Percentiles rank a stretch among this genome's conserved stretches.
Evolutionary conservation across 1,284 basidiomycete species (phyloP).

Genomic region (Ustilago loliicola): DNA sequence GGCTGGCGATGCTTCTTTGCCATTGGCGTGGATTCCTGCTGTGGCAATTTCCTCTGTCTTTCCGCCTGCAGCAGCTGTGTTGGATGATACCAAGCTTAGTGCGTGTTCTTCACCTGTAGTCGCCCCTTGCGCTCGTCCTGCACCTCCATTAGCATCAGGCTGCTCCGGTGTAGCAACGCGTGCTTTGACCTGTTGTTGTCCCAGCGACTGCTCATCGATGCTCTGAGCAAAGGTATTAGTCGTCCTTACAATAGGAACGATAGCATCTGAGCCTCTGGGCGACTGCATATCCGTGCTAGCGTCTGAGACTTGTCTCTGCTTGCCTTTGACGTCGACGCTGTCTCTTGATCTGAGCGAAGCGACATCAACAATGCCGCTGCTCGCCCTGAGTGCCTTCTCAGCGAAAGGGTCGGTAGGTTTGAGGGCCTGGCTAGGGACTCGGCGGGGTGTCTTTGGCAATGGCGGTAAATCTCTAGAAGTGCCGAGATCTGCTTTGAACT

Average conservation of each 20-base stretch:
- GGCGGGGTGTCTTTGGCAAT: slow-evolving; percentile 25
- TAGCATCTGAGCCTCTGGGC: neutral
- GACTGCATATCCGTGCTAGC: neutral
- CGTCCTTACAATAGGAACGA: neutral
- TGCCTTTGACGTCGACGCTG: slow-evolving; percentile 20
- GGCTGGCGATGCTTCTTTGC: neutral
- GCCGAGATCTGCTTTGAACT: slow-evolving; percentile 27
- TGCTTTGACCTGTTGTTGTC: neutral
- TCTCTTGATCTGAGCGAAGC: neutral
- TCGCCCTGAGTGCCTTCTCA: slow-evolving; percentile 32
- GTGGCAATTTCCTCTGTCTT: neutral
- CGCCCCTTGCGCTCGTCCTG: neutral
- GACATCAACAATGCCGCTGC: slow-evolving; percentile 20
- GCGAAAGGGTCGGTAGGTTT: slow-evolving; percentile 32
- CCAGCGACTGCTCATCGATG: neutral
- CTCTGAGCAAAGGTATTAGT: neutral
- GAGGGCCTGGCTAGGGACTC: slow-evolving; percentile 20
- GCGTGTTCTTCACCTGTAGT: neutral
- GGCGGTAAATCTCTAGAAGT: neutral
- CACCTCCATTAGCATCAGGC: neutral
- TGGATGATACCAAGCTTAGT: neutral
- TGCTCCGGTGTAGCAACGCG: neutral
- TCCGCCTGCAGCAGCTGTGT: neutral
- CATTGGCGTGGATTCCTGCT: neutral
- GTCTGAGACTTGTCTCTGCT: slow-evolving; percentile 7